Evolutionary conservation across 441 rosid genomes (phyloP).

Genomic region (Eugenia klotzschiana): DNA sequence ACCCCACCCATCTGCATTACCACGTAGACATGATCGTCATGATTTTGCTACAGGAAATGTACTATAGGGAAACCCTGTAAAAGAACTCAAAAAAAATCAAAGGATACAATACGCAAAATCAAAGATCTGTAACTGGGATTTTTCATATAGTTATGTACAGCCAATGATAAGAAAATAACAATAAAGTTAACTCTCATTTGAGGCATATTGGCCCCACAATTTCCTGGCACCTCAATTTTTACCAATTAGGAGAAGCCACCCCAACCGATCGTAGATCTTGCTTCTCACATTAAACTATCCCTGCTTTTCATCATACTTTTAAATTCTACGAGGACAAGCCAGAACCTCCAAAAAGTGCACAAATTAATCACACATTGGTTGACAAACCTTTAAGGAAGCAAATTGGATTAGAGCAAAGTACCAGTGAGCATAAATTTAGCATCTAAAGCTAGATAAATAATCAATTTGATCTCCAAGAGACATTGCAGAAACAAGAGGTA

Average conservation of each 20-base stretch:
- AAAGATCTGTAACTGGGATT: not conserved
- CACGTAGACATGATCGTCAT: not conserved
- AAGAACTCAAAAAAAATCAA: not conserved
- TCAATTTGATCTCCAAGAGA: not conserved
- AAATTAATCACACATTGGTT: not conserved
- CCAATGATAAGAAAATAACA: not conserved
- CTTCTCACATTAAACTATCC: no score
- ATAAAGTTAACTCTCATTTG: not conserved
- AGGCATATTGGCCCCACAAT: not conserved
- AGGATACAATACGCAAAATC: not conserved
- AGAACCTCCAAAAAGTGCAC: not conserved
- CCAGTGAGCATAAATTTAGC: not conserved
- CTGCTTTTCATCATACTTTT: not conserved
- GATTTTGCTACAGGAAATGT: not conserved
- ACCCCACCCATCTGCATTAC: conserved; percentile 68
- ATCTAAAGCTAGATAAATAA: not conserved
- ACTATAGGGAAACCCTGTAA: not conserved
- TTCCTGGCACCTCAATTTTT: not conserved
- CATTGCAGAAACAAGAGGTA: not conserved
- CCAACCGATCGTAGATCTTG: not conserved
- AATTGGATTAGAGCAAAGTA: not conserved
- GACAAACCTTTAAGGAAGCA: not conserved
- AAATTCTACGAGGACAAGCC: not conserved
- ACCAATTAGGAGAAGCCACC: not conserved
- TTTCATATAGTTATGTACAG: not conserved